phyloP scores from a whole-genome alignment of 2,329 filamentous ascomycete genomes.

The Tolypocladium tundrense region DNA sequence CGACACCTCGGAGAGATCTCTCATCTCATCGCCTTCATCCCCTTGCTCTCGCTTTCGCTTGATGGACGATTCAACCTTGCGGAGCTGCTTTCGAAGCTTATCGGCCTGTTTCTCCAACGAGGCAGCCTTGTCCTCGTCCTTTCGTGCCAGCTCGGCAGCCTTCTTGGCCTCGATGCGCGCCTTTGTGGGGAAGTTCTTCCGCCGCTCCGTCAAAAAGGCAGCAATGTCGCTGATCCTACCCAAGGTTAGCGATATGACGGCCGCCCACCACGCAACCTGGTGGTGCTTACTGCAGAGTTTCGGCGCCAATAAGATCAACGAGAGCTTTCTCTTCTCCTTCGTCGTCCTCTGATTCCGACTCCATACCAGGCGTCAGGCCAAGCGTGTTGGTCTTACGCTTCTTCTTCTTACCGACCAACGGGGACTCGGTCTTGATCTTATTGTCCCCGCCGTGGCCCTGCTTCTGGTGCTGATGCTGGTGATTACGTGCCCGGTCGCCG shows the following conservation, averaged over 20 bases:
- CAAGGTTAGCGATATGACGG: neutral
- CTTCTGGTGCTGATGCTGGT: constrained; percentile 17
- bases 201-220: constrained; percentile 73
- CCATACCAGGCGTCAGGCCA: constrained; percentile 58
- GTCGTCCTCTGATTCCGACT: constrained; percentile 55
- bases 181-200: constrained; percentile 69
- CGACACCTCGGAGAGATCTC: constrained; percentile 38
- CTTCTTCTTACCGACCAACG: constrained; percentile 52
- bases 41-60: constrained; percentile 60
- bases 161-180: constrained; percentile 57
- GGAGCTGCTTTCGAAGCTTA: constrained; percentile 52
- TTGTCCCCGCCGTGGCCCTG: constrained; percentile 9
- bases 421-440: constrained; percentile 25
- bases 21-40: constrained; percentile 57
- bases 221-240: constrained; percentile 57
- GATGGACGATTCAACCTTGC: constrained; percentile 60
- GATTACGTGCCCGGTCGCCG: constrained; percentile 32
- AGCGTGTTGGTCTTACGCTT: constrained; percentile 63
- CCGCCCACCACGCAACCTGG: too few relatives aligned
- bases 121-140: constrained; percentile 51
- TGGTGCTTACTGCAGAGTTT: constrained; percentile 42
- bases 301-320: constrained; percentile 42
- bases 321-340: constrained; percentile 62
- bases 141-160: constrained; percentile 32
- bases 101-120: constrained; percentile 50